phyloP scores from a whole-genome alignment of 176 grass and related monocot genomes.

The Aegilops sharonensis region DNA sequence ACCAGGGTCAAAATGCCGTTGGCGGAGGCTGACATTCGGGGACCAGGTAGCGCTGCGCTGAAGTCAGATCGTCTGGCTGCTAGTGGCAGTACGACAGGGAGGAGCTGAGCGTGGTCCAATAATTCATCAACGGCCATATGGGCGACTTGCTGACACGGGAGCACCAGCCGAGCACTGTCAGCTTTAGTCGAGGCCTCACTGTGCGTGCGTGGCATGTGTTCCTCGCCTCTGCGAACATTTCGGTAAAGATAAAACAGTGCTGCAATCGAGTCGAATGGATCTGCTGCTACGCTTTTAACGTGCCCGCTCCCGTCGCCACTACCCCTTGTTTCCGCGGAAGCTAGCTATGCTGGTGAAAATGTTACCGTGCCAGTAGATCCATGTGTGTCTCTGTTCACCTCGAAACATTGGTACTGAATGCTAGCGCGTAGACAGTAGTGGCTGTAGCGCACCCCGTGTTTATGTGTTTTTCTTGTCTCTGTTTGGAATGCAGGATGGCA shows the following conservation, averaged over 20 bases:
- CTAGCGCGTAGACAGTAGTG: background rate
- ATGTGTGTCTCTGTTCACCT: background rate
- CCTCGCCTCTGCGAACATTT: constrained; percentile 14
- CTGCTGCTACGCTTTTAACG: constrained; percentile 17
- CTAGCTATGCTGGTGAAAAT: background rate
- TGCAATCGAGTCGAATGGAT: background rate
- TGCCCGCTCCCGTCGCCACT: background rate
- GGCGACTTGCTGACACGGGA: constrained; percentile 27
- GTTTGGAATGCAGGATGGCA: no score
- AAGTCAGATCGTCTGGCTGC: constrained; percentile 12
- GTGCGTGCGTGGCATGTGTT: background rate
- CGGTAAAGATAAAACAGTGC: background rate
- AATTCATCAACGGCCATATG: constrained; percentile 58
- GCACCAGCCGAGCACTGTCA: constrained; percentile 41
- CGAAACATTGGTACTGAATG: background rate
- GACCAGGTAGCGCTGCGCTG: background rate
- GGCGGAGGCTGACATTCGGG: background rate
- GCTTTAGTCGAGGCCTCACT: constrained; percentile 36
- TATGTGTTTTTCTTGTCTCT: no score
- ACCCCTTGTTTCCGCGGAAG: constrained; percentile 15
- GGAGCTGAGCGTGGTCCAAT: constrained; percentile 24
- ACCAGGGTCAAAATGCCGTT: background rate
- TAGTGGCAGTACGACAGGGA: background rate
- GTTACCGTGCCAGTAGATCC: background rate
- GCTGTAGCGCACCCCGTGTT: no score